These are phyloP conservation scores for Trametes cinnabarina DNA, from an alignment of 768 basidiomycete species.

Conservation along the genomic window DNA sequence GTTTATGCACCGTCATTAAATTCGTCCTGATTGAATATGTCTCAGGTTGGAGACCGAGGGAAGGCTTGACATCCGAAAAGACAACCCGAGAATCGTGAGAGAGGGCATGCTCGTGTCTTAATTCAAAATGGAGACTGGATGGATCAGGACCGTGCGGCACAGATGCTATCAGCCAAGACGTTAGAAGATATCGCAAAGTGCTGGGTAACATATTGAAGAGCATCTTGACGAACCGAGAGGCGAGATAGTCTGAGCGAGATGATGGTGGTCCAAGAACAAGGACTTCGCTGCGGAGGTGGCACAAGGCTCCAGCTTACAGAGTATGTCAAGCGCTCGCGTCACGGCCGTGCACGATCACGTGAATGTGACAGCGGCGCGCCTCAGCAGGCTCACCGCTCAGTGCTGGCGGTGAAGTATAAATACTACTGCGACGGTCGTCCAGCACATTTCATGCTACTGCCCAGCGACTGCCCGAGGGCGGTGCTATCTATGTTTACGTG, in stretches of 20 bases:
- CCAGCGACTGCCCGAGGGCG: too few relatives aligned
- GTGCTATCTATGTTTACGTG: too few relatives aligned
- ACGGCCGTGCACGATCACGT: not conserved
- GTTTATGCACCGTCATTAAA: slow-evolving; percentile 42
- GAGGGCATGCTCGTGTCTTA: slow-evolving; percentile 64
- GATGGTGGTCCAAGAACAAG: not conserved
- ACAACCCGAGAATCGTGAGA: slow-evolving; percentile 53
- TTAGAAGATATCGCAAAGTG: slow-evolving; percentile 24
- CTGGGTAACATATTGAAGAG: slow-evolving; percentile 23
- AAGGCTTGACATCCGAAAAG: slow-evolving; percentile 50
- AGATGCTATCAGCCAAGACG: slow-evolving; percentile 20
- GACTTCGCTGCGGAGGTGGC: not conserved
- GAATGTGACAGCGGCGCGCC: not conserved
- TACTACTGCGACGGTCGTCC: too few relatives aligned
- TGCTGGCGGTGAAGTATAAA: not conserved
- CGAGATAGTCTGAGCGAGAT: not conserved
- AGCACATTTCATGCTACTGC: too few relatives aligned
- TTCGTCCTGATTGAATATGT: slow-evolving; percentile 44
- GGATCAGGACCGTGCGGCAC: slow-evolving; percentile 18
- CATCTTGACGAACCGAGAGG: slow-evolving; percentile 8
- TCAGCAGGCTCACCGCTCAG: too few relatives aligned
- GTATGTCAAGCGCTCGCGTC: not conserved
- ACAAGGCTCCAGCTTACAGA: not conserved
- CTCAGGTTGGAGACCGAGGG: slow-evolving; percentile 27
- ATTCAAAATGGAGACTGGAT: slow-evolving; percentile 47